Evolutionary conservation across 2,329 filamentous ascomycete species (phyloP), one percentile per base, ranked within the genome.

Genomic region (Epichloe aotearoae): DNA sequence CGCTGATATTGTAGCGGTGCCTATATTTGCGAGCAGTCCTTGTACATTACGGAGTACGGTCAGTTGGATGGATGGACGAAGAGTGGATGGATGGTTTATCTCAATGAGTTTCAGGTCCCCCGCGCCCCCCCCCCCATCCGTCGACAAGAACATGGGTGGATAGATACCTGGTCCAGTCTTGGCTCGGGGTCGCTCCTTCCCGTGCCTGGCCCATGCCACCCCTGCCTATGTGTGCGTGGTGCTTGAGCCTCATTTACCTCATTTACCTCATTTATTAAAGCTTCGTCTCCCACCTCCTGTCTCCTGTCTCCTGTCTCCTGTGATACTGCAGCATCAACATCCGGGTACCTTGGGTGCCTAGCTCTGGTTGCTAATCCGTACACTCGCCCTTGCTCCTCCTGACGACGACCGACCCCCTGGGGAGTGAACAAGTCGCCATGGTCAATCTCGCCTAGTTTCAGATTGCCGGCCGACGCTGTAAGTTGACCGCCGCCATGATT

Each of bases 371-470:
- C 36, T 7, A 7, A 26, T 26, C 23, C 23, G 23, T 23, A 8
- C 4, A 36, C 20, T 39, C 4, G 5, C 20, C 12, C 23, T 12
- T 44, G 14, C 20, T 19, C 15, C 17, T 23, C 26, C 26, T 4
- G 26, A 30, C 26, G 40, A 26, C 17, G 40, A 15, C 40, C 33
- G 41, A 19, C 17, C 12, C n/a, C 30, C 10, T 30, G 26, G 30
- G 30, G 30, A 30, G 30, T 30, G 30, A 15, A 33, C 38, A 34
- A 5, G 2, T 39, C 20, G 43, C 17, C 46, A 48, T 46, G 39
- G 23, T 48, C 30, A 43, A 51, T n/a, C 46, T 51, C 39, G 45
- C 50, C 39, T 14, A 46, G 4, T 15, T 51, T 30, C 39, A 48
- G 20, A 30, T 45, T 23, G 46, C 14, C 26, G 40, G 50, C 43